Percentiles rank a stretch among this genome's conserved stretches.
These are phyloP conservation scores for Fraxinus dipetala DNA, from an alignment of 305 asterid species.

Conservation along the genomic window DNA sequence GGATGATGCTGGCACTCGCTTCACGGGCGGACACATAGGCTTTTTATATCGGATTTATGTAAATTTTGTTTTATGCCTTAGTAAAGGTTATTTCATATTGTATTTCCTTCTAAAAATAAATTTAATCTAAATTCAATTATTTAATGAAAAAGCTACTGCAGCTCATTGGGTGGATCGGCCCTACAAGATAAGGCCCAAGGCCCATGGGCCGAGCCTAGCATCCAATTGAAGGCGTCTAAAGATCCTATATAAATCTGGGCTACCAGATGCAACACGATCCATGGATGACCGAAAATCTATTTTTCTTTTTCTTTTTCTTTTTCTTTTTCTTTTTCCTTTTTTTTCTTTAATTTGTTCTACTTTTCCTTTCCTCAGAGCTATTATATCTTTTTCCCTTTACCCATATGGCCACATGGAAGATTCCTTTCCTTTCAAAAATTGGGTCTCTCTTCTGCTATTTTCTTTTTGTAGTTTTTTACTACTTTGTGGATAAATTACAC, in stretches of 20 bases:
- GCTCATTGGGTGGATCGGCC: not conserved
- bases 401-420: not conserved
- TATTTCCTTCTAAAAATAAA: not conserved
- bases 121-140: too few species aligned
- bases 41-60: too few species aligned
- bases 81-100: too few species aligned
- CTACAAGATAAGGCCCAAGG: not conserved
- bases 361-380: not conserved
- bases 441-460: not conserved
- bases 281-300: not conserved
- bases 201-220: not conserved
- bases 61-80: too few species aligned
- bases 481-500: not conserved
- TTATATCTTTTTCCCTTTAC: not conserved
- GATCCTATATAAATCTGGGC: not conserved
- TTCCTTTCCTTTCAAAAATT: not conserved
- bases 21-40: not conserved
- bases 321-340: too few species aligned
- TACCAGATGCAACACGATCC: not conserved
- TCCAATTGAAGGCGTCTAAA: not conserved
- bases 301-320: too few species aligned
- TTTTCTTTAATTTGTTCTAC: not conserved
- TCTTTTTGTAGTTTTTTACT: not conserved
- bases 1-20: not conserved
- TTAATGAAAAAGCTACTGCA: not conserved